These are phyloP conservation scores for Trypanosoma scelopori DNA, from an alignment of 208 protist species.

Conservation along the genomic window DNA sequence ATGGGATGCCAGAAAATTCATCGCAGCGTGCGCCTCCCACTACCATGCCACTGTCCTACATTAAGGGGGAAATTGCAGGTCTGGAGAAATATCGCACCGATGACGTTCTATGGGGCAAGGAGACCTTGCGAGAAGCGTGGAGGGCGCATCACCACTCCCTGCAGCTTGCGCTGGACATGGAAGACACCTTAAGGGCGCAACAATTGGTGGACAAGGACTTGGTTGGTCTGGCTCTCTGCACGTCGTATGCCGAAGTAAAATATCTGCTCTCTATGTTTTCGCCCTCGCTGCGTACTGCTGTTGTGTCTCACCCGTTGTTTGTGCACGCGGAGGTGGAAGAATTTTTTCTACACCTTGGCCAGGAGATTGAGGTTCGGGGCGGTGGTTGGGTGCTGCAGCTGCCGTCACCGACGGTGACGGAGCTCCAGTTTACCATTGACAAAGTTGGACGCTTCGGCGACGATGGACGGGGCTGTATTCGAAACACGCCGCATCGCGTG, in stretches of 20 bases:
- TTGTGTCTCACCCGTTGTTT: slow-evolving; percentile 50
- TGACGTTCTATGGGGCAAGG: slow-evolving; percentile 43
- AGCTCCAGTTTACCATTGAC: slow-evolving; percentile 55
- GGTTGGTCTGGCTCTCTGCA: slow-evolving; percentile 52
- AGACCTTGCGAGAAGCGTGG: slow-evolving; percentile 61
- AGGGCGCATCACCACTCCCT: slow-evolving; percentile 37
- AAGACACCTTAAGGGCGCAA: slow-evolving; percentile 32
- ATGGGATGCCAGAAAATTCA: background rate
- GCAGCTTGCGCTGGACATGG: slow-evolving; percentile 15
- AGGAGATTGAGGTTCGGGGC: slow-evolving; percentile 77
- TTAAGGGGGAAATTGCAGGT: slow-evolving; percentile 21
- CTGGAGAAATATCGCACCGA: slow-evolving; percentile 50
- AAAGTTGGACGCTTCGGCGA: slow-evolving; percentile 63
- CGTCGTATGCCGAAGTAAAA: slow-evolving; percentile 60
- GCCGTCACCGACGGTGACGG: slow-evolving; percentile 43
- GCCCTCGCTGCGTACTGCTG: slow-evolving; percentile 39
- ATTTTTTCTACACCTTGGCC: slow-evolving; percentile 74
- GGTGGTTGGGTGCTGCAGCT: slow-evolving; percentile 52
- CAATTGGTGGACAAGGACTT: slow-evolving; percentile 58
- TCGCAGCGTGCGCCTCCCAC: slow-evolving; percentile 22
- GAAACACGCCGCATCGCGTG: slow-evolving; percentile 70
- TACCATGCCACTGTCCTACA: slow-evolving; percentile 25
- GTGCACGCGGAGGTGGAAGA: slow-evolving; percentile 57
- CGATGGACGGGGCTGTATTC: slow-evolving; percentile 78
- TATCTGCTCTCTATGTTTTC: slow-evolving; percentile 67